Evolutionary conservation across 2,329 filamentous ascomycete species (phyloP).

Genomic region (Graphiopsis chlorocephala): DNA sequence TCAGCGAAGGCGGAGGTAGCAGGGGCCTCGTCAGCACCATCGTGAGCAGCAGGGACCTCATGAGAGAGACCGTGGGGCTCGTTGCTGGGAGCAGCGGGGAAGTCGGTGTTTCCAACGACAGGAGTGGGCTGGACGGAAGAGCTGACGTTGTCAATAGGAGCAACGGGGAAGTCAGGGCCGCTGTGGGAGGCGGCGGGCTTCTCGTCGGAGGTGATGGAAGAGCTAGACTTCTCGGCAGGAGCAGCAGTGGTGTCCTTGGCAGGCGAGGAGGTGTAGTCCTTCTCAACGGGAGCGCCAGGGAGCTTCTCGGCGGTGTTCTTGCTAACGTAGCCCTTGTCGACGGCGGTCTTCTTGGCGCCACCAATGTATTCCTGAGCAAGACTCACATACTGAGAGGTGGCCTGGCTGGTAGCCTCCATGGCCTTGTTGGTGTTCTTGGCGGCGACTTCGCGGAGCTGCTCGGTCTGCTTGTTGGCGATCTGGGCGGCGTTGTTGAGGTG

Average conservation of each 20-base stretch:
- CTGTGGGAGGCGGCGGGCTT: slow-evolving; percentile 11
- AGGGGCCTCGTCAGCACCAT: neutral
- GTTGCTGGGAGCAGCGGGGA: slow-evolving; percentile 15
- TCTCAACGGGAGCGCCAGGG: slow-evolving; percentile 22
- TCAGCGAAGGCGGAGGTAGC: neutral
- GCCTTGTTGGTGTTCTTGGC: slow-evolving; percentile 59
- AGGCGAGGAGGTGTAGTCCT: slow-evolving; percentile 6
- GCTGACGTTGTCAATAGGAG: neutral
- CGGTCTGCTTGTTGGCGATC: slow-evolving; percentile 57
- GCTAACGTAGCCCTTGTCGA: slow-evolving; percentile 37
- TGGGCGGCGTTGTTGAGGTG: slow-evolving; percentile 55
- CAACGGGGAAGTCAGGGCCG: slow-evolving; percentile 8
- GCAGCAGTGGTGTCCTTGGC: slow-evolving; percentile 13
- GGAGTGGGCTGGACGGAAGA: neutral
- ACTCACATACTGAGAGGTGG: slow-evolving; percentile 58
- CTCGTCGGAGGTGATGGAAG: slow-evolving; percentile 1
- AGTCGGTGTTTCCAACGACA: slow-evolving; percentile 7
- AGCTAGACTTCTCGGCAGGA: neutral
- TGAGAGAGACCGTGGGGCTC: slow-evolving; percentile 7
- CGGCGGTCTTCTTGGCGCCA: slow-evolving; percentile 35
- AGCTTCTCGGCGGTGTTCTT: slow-evolving; percentile 31
- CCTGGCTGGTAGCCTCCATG: slow-evolving; percentile 56
- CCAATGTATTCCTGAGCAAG: slow-evolving; percentile 59
- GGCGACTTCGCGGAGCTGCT: slow-evolving; percentile 59
- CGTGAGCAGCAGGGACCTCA: neutral